These are phyloP conservation scores for Evernia prunastri DNA, from an alignment of 495 filamentous ascomycete species.

Conservation along the genomic window DNA sequence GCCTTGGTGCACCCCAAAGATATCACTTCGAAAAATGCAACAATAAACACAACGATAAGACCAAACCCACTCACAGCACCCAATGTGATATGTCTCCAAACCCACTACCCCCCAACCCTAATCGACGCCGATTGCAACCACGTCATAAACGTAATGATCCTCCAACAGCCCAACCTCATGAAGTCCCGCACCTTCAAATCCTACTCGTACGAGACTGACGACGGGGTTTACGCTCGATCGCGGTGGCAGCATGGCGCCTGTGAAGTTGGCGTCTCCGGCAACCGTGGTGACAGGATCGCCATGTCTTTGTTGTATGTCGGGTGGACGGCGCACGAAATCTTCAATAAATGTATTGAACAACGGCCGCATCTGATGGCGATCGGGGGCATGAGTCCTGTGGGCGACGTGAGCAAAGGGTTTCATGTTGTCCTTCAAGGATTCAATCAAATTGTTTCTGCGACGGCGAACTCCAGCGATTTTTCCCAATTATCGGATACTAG, in stretches of 20 bases:
- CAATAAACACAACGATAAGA: too few relatives aligned
- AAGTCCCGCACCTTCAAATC: background rate
- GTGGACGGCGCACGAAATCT: background rate
- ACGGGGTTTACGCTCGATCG: background rate
- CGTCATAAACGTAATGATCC: too few relatives aligned
- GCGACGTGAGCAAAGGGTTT: background rate
- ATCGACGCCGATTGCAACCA: too few relatives aligned
- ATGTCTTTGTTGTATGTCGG: background rate
- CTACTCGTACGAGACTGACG: background rate
- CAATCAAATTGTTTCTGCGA: too few relatives aligned
- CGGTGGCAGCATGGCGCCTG: background rate
- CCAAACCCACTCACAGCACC: too few relatives aligned
- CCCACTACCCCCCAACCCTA: too few relatives aligned
- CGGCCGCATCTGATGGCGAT: background rate
- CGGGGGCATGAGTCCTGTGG: background rate
- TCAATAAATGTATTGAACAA: background rate
- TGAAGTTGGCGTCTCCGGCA: background rate
- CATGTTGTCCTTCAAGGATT: background rate
- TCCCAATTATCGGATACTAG: too few relatives aligned
- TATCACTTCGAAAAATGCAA: too few relatives aligned
- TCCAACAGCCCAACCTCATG: background rate
- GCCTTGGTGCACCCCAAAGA: too few relatives aligned
- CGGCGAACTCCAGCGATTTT: too few relatives aligned
- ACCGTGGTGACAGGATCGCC: accelerated
- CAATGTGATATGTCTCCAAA: too few relatives aligned